Conservation (phyloP, 352 stramenopile genomes). For the Phytophthora uliginosa region DNA sequence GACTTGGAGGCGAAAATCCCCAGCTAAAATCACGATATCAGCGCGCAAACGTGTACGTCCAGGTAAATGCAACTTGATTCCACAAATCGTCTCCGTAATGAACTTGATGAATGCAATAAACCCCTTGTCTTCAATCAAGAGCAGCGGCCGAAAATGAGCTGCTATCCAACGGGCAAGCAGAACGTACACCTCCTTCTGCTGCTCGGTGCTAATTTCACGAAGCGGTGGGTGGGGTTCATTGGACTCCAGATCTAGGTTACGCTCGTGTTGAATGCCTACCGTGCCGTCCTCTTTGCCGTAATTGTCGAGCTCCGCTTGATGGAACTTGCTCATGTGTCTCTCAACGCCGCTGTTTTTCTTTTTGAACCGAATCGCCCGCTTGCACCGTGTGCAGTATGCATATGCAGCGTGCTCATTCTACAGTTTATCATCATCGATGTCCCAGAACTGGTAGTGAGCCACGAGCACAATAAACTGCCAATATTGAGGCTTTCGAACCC, state of each 20-base stretch:
- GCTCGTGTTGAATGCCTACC: not conserved
- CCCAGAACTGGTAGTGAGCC: not conserved
- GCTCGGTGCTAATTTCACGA: not conserved
- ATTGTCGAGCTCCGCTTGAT: not conserved
- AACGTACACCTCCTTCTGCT: conserved; percentile 6
- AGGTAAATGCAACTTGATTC: not conserved
- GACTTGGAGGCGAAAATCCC: not conserved
- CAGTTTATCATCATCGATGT: not conserved
- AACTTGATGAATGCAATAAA: conserved; percentile 18
- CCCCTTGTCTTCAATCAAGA: conserved; percentile 13
- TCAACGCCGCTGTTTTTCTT: not conserved
- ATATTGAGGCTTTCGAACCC: not conserved
- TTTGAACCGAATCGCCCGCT: not conserved
- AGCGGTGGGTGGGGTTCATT: not conserved
- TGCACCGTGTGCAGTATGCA: conserved; percentile 11
- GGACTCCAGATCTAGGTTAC: not conserved
- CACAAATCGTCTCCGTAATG: conserved; percentile 7
- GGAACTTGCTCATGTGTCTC: not conserved
- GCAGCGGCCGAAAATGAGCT: conserved; percentile 12
- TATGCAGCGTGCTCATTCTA: conserved; percentile 10
- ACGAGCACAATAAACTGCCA: conserved; percentile 9
- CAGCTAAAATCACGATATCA: not conserved
- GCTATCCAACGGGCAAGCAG: conserved; percentile 15
- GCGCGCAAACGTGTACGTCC: not conserved
- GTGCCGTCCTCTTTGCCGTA: not conserved